Evolutionary conservation across 2,329 filamentous ascomycete genomes (phyloP).

Genomic region (Stromatinia cepivora): DNA sequence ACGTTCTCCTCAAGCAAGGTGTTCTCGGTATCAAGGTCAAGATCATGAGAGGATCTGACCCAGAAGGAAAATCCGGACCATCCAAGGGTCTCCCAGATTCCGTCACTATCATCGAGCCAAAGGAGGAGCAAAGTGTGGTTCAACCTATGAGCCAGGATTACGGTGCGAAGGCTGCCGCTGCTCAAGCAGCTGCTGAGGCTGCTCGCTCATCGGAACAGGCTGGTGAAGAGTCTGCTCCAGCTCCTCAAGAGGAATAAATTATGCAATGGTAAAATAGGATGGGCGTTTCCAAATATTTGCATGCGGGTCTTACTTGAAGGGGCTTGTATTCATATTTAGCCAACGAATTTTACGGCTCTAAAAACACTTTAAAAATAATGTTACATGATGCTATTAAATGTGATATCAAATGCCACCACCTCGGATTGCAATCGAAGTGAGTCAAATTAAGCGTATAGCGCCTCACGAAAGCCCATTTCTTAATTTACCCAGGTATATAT

Average conservation of each 20-base stretch:
- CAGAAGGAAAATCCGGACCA: conserved; percentile 97
- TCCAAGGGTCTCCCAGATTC: conserved; percentile 97
- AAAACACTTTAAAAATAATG: conserved; percentile 24
- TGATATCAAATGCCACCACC: conserved; percentile 17
- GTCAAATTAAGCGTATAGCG: conserved; percentile 17
- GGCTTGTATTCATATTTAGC: conserved; percentile 39
- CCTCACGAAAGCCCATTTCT: conserved; percentile 11
- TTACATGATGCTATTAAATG: conserved; percentile 17
- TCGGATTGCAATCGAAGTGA: conserved; percentile 9
- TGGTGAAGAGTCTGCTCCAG: conserved; percentile 43
- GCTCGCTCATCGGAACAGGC: conserved; percentile 54
- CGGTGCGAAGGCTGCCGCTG: conserved; percentile 81
- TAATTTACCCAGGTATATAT: conserved; percentile 25
- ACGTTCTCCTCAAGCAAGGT: conserved; percentile 99
- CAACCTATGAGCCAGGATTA: conserved; percentile 98
- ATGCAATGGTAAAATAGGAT: conserved; percentile 34
- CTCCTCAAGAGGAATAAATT: conserved; percentile 46
- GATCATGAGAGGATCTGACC: conserved; percentile 99
- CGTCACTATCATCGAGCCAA: conserved; percentile 99
- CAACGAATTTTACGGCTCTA: conserved; percentile 36
- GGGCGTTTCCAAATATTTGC: conserved; percentile 41
- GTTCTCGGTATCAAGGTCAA: conserved; percentile 99
- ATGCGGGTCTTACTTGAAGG: conserved; percentile 33
- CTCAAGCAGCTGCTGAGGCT: conserved; percentile 67
- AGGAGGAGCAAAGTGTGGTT: conserved; percentile 95